Conservation (phyloP, 2,329 filamentous ascomycete genomes). For the Botrytis aclada region DNA sequence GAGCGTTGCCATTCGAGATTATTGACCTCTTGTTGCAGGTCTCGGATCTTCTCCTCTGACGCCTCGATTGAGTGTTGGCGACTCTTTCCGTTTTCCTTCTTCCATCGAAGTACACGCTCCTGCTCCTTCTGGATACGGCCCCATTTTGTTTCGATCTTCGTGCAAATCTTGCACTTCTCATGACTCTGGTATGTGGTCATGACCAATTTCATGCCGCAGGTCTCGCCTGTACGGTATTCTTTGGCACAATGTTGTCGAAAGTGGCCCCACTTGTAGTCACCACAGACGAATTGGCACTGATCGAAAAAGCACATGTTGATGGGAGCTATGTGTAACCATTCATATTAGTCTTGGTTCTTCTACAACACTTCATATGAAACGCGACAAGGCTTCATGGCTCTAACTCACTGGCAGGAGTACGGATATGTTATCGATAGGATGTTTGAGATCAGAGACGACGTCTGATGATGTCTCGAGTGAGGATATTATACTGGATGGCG, state of each 20-base stretch:
- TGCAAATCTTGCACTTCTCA: slow-evolving; percentile 75
- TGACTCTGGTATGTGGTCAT: slow-evolving; percentile 64
- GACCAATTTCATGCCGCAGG: slow-evolving; percentile 89
- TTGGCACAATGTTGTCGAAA: slow-evolving; percentile 91
- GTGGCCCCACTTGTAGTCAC: slow-evolving; percentile 92
- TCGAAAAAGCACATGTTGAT: slow-evolving; percentile 92
- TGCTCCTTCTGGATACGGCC: slow-evolving; percentile 72
- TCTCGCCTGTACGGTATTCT: slow-evolving; percentile 94
- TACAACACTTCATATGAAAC: slow-evolving; percentile 25
- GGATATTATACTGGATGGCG: slow-evolving; percentile 14
- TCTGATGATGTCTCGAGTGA: slow-evolving; percentile 3
- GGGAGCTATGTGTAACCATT: slow-evolving; percentile 21
- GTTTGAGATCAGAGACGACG: slow-evolving; percentile 1
- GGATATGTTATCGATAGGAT: slow-evolving; percentile 13
- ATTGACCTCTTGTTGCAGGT: slow-evolving; percentile 59
- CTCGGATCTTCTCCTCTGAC: slow-evolving; percentile 65
- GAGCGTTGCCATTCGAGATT: slow-evolving; percentile 39
- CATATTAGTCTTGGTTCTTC: slow-evolving; percentile 24
- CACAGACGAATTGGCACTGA: slow-evolving; percentile 78
- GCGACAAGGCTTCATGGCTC: background rate
- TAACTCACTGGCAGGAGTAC: slow-evolving; percentile 31
- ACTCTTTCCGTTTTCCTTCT: slow-evolving; percentile 51
- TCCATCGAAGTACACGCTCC: slow-evolving; percentile 74
- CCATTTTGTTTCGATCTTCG: slow-evolving; percentile 83
- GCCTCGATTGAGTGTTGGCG: slow-evolving; percentile 69